Base-by-base conservation (phyloP, 1,284 basidiomycete species). In the Microbotryum violaceum region DNA sequence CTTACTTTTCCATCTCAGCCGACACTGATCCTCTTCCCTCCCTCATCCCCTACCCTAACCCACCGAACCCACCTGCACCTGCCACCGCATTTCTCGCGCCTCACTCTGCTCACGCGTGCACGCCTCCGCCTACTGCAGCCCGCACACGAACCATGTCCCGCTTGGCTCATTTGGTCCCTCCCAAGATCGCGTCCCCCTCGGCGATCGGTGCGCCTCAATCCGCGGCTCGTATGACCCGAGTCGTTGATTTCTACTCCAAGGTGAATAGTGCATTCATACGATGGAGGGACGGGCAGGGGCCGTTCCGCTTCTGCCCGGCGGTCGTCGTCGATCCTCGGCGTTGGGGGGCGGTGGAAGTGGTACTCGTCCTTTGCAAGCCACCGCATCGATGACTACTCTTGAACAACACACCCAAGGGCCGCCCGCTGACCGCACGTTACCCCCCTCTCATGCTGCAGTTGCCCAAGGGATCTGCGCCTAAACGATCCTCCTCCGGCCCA, bases 231-330 rank as follows among this genome's bases (percentile, higher is more conserved):
- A 74, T 73, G 72, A 61, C 65, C 51, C 57, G 62, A 54, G 71
- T 74, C 55, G 70, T 74, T 59, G 71, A 71, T 51, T 74, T 74
- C 64, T 74, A 74, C 68, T 72, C 70, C 45, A 70, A 70, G 54
- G 72, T 73, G 27, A 16, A 14, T 42, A 4, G 37, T 42, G 37
- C 37, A 31, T 31, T 2, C 2, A 31, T 31, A 31, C 31, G 31
- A 31, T 31, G 31, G 9, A n/a, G 7, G 14, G 47, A 14, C 47
- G 47, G 2, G 47, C 14, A 8, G 9, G 50, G 23, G 16, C 21
- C 47, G n/a, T 42, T 42, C 56, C 16, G n/a, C 25, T 23, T 29
- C 37, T 10, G 45, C 44, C 29, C 33, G 9, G 23, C 33, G 9
- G 23, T 21, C 10, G 29, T 58, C 31, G 46, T n/a, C 33, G 23